These are phyloP conservation scores for Penicillium sp. DNA, from an alignment of 2,329 filamentous ascomycete genomes.

Conservation along the genomic window DNA sequence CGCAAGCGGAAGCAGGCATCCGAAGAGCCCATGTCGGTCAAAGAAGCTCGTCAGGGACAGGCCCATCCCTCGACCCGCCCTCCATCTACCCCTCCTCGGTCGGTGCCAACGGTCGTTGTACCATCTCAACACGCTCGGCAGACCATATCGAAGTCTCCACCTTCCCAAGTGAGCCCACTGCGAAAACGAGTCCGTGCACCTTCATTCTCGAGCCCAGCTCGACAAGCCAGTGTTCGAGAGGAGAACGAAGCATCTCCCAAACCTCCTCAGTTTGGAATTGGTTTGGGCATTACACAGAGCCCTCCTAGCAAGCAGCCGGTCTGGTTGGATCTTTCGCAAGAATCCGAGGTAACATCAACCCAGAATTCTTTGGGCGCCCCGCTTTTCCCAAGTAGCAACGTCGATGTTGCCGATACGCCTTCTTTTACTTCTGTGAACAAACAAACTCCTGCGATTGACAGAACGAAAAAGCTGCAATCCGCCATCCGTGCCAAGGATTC, in stretches of 20 bases:
- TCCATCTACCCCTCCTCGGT: not conserved
- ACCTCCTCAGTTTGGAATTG: conserved; percentile 17
- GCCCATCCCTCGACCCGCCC: not conserved
- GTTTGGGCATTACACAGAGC: conserved; percentile 30
- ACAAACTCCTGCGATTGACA: conserved; percentile 15
- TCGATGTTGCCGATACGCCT: not conserved
- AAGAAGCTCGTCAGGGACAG: conserved; percentile 22
- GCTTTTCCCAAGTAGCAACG: not conserved
- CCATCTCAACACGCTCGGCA: not conserved
- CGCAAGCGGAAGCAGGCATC: conserved; percentile 30
- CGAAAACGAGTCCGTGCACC: conserved; percentile 15
- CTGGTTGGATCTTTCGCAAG: not conserved
- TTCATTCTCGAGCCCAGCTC: conserved; percentile 22
- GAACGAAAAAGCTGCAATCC: conserved; percentile 19
- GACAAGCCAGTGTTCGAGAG: conserved; percentile 1
- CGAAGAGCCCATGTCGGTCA: conserved; percentile 20
- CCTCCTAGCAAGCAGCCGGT: conserved; percentile 20
- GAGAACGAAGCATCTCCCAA: not conserved
- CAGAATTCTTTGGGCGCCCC: not conserved
- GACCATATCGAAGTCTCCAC: not conserved
- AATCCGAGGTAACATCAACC: not conserved
- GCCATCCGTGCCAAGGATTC: conserved; percentile 27
- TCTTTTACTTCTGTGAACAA: not conserved
- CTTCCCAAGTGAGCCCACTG: not conserved
- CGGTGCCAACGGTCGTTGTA: not conserved